A percentile compares a stretch with the other conserved stretches of the same genome.
Evolutionary conservation across 2,329 filamentous ascomycete genomes (phyloP).

Genomic region (Chaetomium sp.): DNA sequence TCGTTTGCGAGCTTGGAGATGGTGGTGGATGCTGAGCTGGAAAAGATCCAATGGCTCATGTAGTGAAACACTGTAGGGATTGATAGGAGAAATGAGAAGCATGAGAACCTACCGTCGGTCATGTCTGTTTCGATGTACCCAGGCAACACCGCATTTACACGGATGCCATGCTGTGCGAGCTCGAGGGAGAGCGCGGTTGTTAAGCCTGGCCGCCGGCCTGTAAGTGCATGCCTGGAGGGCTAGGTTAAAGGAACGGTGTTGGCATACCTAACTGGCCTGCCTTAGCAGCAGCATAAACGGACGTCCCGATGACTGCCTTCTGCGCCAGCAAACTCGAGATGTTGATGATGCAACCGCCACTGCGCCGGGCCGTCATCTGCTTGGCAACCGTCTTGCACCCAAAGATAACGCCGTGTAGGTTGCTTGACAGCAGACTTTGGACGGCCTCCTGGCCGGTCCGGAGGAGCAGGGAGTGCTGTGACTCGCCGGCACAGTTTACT

Average conservation of each 20-base stretch:
- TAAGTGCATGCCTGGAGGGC: not conserved
- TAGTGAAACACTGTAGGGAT: not conserved
- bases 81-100: constrained; percentile 4
- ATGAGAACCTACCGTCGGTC: constrained; percentile 63
- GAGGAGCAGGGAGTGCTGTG: constrained; percentile 66
- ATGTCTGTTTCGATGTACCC: constrained; percentile 83
- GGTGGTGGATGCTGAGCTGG: not conserved
- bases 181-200: constrained; percentile 68
- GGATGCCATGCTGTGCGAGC: constrained; percentile 61
- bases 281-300: constrained; percentile 77
- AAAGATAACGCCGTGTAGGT: constrained; percentile 67
- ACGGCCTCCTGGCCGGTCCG: constrained; percentile 55
- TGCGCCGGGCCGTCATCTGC: constrained; percentile 47
- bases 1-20: not conserved
- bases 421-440: constrained; percentile 64
- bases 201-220: constrained; percentile 52
- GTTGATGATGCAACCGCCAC: constrained; percentile 65
- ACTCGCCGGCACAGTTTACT: constrained; percentile 78
- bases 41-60: not conserved
- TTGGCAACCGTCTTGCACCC: constrained; percentile 58
- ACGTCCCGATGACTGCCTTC: constrained; percentile 69
- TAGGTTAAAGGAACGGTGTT: no score
- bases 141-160: constrained; percentile 79
- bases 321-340: constrained; percentile 73
- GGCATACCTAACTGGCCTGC: constrained; percentile 51